Conservation (phyloP, 176 grass and related monocot genomes). For the Aegilops speltoides region DNA sequence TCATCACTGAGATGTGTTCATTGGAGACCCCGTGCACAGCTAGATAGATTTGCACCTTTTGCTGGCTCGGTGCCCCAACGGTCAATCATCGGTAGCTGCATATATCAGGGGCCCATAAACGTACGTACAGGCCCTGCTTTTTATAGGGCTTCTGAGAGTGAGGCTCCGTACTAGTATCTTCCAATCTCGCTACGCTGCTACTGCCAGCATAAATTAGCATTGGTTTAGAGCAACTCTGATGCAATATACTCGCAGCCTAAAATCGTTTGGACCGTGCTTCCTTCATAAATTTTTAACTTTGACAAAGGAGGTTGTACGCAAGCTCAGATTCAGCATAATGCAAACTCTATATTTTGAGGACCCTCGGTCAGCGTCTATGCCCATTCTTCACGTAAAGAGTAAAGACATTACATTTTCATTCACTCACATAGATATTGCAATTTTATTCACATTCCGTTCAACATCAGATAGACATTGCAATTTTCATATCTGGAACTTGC, state of each 20-base stretch:
- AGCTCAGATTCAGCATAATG: too few relatives aligned
- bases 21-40: slow-evolving; percentile 42
- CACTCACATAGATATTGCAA: not conserved
- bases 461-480: not conserved
- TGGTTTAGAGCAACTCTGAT: not conserved
- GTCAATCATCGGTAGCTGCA: slow-evolving; percentile 48
- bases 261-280: not conserved
- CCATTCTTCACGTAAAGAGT: too few relatives aligned
- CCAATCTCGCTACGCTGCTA: too few relatives aligned
- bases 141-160: not conserved
- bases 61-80: slow-evolving; percentile 31
- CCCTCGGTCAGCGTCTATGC: not conserved
- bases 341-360: not conserved
- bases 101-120: slow-evolving; percentile 19
- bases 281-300: too few relatives aligned
- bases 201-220: too few relatives aligned
- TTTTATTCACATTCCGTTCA: not conserved
- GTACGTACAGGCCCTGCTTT: not conserved
- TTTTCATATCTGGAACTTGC: too few relatives aligned
- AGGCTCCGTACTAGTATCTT: too few relatives aligned
- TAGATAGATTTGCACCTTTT: slow-evolving; percentile 44
- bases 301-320: too few relatives aligned
- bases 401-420: too few relatives aligned
- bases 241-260: not conserved
- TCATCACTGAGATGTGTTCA: slow-evolving; percentile 23